These are phyloP conservation scores for Massariosphaeria phaeospora DNA, from an alignment of 495 filamentous ascomycete genomes.

Conservation along the genomic window DNA sequence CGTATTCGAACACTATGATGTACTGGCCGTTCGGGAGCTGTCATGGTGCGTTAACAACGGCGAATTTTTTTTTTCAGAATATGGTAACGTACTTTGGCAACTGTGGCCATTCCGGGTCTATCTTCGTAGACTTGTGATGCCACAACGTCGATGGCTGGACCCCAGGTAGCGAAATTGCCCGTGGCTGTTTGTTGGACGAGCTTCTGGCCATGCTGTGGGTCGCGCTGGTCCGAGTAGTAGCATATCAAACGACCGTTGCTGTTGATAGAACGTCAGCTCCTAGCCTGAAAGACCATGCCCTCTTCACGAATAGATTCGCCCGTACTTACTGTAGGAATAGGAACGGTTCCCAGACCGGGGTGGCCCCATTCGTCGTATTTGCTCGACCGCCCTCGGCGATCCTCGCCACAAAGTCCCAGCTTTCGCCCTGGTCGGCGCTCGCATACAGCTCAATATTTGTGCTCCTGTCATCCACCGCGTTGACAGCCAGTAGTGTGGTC, in stretches of 20 bases:
- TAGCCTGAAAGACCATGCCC: no score
- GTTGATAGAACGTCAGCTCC: background rate
- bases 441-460: slow-evolving; percentile 28
- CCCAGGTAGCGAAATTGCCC: slow-evolving; percentile 53
- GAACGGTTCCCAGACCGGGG: slow-evolving; percentile 69
- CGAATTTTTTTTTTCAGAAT: background rate
- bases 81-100: slow-evolving; percentile 36
- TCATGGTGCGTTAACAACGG: background rate
- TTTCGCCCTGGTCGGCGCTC: slow-evolving; percentile 30
- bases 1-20: slow-evolving; percentile 59
- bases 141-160: slow-evolving; percentile 56
- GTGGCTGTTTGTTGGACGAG: slow-evolving; percentile 55
- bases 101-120: slow-evolving; percentile 61
- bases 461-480: slow-evolving; percentile 16
- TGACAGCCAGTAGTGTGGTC: slow-evolving; percentile 17
- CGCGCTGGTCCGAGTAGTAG: slow-evolving; percentile 67
- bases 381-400: slow-evolving; percentile 59
- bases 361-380: slow-evolving; percentile 54
- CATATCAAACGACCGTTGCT: slow-evolving; percentile 46
- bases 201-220: slow-evolving; percentile 56
- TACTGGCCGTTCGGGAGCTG: slow-evolving; percentile 57
- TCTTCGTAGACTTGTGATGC: slow-evolving; percentile 52
- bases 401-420: slow-evolving; percentile 60
- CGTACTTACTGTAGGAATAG: slow-evolving; percentile 44
- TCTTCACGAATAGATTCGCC: no score